Base-by-base conservation (phyloP, 208 protist species). In the Trypanosomatidae sp. region DNA sequence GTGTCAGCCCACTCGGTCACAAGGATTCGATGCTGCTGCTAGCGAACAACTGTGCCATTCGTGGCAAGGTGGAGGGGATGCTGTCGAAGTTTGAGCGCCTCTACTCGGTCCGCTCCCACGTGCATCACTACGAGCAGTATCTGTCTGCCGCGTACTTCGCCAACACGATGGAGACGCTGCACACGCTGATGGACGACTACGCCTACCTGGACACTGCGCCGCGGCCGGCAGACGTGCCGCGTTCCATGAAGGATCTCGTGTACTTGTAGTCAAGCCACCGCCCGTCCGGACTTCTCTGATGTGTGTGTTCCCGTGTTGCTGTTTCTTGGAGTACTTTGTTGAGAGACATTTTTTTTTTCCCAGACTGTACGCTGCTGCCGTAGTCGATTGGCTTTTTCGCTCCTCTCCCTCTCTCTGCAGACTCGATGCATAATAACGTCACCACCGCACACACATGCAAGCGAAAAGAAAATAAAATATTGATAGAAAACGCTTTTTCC, bases 121-220 rank as follows among this genome's bases (percentile, higher is more conserved):
- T 98, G 36, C 95, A 99, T 69, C 96, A 99, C 83, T 99, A 98
- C 83, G 97, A 93, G 58, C 58, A 81, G 41, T 98, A 97, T 76
- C 79, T 98, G 53, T 88, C 92, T 9, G 43, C 74, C 22, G 73
- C 82, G 12, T 95, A 96, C 82, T 96, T 97, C 82, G 77, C 87
- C 19, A 65, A 73, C 22, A 94, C 92, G 15, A 76, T 79, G 13
- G 90, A 95, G 81, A 87, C 80, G 64, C 66, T 97, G 19, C 79
- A 80, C n/a, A 91, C 82, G 52, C 76, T 90, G 30, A 70, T 97
- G 47, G 92, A 97, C 67, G 92, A 97, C 79, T 97, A 97, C 74
- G 80, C 79, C 7, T 97, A 91, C 75, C 77, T 97, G 44, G 87
- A 91, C 77, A 93, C 83, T 1, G 86, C 81, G 19, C 66, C 80